Conservation (phyloP, 768 basidiomycete species). For the Vishniacozyma victoriae region DNA sequence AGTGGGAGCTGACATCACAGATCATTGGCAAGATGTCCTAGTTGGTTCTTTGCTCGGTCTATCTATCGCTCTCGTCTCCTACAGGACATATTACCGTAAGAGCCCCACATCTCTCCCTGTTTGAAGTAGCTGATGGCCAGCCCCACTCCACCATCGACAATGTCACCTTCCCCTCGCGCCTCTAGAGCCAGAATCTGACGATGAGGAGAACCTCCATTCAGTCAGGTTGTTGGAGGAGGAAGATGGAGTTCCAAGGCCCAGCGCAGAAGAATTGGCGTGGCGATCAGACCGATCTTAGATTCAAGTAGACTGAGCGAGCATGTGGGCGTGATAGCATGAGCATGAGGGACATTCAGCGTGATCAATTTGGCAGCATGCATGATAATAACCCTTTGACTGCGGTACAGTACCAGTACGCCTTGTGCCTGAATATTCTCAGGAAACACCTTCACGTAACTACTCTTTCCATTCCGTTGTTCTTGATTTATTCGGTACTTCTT, state of each 20-base stretch:
- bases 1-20: slow-evolving; percentile 48
- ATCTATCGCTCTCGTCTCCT: slow-evolving; percentile 49
- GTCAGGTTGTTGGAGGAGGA: slow-evolving; percentile 20
- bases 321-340: too few species aligned
- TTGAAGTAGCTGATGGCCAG: slow-evolving; percentile 10
- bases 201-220: background rate
- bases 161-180: slow-evolving; percentile 44
- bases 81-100: slow-evolving; percentile 43
- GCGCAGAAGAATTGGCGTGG: slow-evolving; percentile 27
- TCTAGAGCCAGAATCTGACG: slow-evolving; percentile 11
- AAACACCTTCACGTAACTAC: too few species aligned
- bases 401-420: too few species aligned
- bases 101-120: background rate
- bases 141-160: slow-evolving; percentile 32
- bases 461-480: too few species aligned
- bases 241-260: slow-evolving; percentile 8
- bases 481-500: too few species aligned
- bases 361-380: too few species aligned
- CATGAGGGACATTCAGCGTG: too few species aligned
- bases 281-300: too few species aligned
- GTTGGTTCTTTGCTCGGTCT: slow-evolving; percentile 73
- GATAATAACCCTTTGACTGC: too few species aligned
- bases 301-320: too few species aligned
- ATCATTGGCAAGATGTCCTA: slow-evolving; percentile 88
- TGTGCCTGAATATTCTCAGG: too few species aligned